Conservation (phyloP, 1,139 yeast species). For the Yamadazyma sp. region DNA sequence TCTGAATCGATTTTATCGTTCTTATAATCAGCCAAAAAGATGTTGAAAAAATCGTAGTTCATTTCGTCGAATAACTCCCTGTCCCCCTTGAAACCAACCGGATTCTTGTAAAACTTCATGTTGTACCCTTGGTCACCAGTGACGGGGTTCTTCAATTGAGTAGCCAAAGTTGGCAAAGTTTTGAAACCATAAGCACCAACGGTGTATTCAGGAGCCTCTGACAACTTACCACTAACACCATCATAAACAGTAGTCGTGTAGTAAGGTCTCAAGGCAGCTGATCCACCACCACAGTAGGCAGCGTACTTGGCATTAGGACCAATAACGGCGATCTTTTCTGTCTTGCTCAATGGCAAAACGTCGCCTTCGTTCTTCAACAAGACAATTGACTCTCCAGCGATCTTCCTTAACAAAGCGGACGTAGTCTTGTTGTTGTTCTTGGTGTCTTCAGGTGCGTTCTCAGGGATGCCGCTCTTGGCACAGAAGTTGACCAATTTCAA, state of each 20-base stretch:
- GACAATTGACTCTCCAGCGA: constrained; percentile 54
- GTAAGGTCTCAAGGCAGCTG: constrained; percentile 31
- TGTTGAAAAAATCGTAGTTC: constrained; percentile 29
- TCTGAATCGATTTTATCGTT: constrained; percentile 22
- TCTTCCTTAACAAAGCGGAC: constrained; percentile 37
- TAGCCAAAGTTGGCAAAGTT: constrained; percentile 29
- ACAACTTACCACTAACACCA: constrained; percentile 23
- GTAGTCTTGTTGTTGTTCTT: constrained; percentile 45
- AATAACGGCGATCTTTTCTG: constrained; percentile 30
- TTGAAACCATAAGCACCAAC: constrained; percentile 25
- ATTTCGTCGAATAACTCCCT: constrained; percentile 37
- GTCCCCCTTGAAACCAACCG: constrained; percentile 13
- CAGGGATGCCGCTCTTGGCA: constrained; percentile 35
- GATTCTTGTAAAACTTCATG: constrained; percentile 34
- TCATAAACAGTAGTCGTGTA: constrained; percentile 33
- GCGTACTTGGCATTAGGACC: constrained; percentile 35
- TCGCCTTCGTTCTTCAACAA: constrained; percentile 50
- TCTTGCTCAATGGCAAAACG: constrained; percentile 37
- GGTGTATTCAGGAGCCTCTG: constrained; percentile 18
- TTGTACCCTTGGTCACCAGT: constrained; percentile 44
- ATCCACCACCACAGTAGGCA: constrained; percentile 36
- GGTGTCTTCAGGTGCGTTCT: constrained; percentile 28
- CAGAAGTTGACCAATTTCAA: constrained; percentile 46
- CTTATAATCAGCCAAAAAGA: constrained; percentile 50
- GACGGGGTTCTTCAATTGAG: constrained; percentile 20